These are phyloP conservation scores for Calonectria fujianensis DNA, from an alignment of 2,329 filamentous ascomycete species.

Conservation along the genomic window DNA sequence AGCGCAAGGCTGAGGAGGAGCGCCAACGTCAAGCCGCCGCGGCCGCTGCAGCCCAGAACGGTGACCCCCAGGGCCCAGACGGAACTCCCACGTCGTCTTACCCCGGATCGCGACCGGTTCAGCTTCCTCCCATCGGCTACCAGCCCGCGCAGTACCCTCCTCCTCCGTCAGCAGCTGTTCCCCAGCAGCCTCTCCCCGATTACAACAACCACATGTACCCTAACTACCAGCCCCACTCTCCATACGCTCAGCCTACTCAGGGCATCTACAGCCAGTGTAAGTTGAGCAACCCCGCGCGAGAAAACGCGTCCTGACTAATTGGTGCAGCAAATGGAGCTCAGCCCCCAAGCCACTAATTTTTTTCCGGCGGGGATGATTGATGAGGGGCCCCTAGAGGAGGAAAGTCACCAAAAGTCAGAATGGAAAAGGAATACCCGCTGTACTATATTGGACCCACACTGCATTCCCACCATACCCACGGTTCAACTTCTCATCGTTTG, in stretches of 20 bases:
- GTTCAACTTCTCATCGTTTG: constrained; percentile 32
- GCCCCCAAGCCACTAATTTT: constrained; percentile 58
- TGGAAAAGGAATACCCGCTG: constrained; percentile 54
- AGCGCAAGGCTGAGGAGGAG: constrained; percentile 93
- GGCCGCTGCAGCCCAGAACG: constrained; percentile 73
- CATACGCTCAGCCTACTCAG: constrained; percentile 74
- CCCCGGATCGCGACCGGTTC: constrained; percentile 74
- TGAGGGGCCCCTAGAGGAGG: constrained; percentile 53
- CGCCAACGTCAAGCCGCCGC: constrained; percentile 76
- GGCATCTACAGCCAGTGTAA: constrained; percentile 78
- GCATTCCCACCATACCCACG: constrained; percentile 33
- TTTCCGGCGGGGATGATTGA: constrained; percentile 39
- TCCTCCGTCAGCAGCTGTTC: constrained; percentile 72
- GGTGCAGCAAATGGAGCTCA: constrained; percentile 56
- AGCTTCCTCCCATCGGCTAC: constrained; percentile 86
- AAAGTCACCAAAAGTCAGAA: constrained; percentile 55
- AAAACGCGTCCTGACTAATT: constrained; percentile 15
- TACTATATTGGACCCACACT: constrained; percentile 53
- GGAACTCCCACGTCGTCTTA: constrained; percentile 71
- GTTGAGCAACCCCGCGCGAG: constrained; percentile 43
- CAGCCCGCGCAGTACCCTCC: constrained; percentile 80
- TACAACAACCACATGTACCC: constrained; percentile 76
- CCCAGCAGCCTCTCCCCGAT: constrained; percentile 72
- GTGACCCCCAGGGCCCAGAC: constrained; percentile 67
- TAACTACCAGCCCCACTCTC: constrained; percentile 75